phyloP scores from a whole-genome alignment of 192 early-diverging fungal species.

The Coemansia sp. region DNA sequence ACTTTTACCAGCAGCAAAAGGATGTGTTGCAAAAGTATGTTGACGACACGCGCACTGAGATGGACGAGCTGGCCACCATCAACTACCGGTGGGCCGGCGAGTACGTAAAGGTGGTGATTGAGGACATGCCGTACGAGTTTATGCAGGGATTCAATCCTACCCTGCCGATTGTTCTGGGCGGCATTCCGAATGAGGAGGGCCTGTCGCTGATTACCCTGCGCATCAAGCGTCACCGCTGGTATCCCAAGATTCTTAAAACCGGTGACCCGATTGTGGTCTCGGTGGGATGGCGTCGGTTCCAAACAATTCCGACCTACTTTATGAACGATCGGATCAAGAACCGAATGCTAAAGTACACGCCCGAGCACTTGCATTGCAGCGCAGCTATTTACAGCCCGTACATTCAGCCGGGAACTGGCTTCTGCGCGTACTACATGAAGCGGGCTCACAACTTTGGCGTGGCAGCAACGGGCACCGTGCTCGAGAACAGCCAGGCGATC shows the following conservation, averaged over 20 bases:
- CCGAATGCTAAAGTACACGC: constrained; percentile 98
- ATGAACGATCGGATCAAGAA: constrained; percentile 90
- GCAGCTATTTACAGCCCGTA: constrained; percentile 95
- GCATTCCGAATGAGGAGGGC: constrained; percentile 85
- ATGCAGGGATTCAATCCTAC: constrained; percentile 85
- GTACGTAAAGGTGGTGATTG: constrained; percentile 89
- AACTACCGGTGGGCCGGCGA: constrained; percentile 92
- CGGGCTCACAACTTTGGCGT: constrained; percentile 90
- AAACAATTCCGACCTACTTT: constrained; percentile 93
- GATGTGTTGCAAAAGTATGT: constrained; percentile 84
- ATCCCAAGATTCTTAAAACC: constrained; percentile 91
- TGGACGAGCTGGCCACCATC: constrained; percentile 82
- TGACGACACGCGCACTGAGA: constrained; percentile 80
- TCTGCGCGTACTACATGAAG: constrained; percentile 71
- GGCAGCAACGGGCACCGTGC: constrained; percentile 90
- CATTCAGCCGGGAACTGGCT: constrained; percentile 93
- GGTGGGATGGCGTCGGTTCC: constrained; percentile 97
- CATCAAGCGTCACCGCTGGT: constrained; percentile 98
- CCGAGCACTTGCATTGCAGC: constrained; percentile 99
- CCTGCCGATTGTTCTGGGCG: constrained; percentile 89
- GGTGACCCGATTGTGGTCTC: constrained; percentile 98
- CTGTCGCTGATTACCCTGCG: constrained; percentile 95
- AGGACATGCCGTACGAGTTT: constrained; percentile 94
- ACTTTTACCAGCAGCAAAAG: constrained; percentile 89
- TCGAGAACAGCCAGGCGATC: constrained; percentile 89